phyloP scores from a whole-genome alignment of 2,329 filamentous ascomycete genomes.

The Microsporum ferrugineum region DNA sequence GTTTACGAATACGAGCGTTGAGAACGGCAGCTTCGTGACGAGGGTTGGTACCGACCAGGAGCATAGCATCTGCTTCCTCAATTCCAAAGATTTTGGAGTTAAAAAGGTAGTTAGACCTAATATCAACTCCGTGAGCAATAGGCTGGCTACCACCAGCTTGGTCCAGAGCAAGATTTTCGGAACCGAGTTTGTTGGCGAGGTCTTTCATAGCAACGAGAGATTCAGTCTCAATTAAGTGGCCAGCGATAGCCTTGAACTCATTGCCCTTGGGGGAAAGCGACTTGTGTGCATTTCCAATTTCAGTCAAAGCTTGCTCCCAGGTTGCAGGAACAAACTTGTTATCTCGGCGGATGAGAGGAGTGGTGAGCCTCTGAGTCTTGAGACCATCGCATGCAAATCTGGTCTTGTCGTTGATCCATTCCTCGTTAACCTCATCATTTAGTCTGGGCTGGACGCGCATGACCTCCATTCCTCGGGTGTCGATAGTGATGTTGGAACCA shows the following conservation, averaged over 20 bases:
- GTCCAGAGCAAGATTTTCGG: conserved; percentile 89
- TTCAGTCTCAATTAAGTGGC: conserved; percentile 83
- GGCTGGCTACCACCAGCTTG: conserved; percentile 74
- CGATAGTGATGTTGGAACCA: conserved; percentile 88
- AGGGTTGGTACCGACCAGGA: conserved; percentile 90
- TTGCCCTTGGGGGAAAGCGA: conserved; percentile 72
- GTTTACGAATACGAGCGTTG: conserved; percentile 94
- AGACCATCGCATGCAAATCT: conserved; percentile 93
- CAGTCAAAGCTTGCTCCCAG: conserved; percentile 89
- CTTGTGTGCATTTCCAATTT: conserved; percentile 71
- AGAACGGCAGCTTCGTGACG: conserved; percentile 89
- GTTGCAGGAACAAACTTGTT: conserved; percentile 85
- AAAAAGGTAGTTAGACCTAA: conserved; percentile 91
- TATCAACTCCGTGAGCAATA: conserved; percentile 81
- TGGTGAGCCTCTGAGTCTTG: conserved; percentile 90
- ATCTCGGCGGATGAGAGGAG: conserved; percentile 75
- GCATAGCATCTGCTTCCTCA: conserved; percentile 83
- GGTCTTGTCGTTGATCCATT: conserved; percentile 99
- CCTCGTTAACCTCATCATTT: conserved; percentile 97
- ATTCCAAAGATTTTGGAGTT: conserved; percentile 92
- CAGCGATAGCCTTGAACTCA: conserved; percentile 91
- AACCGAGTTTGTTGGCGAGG: conserved; percentile 88
- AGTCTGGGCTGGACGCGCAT: conserved; percentile 88
- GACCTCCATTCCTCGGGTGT: conserved; percentile 85
- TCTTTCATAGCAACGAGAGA: conserved; percentile 95